These are phyloP conservation scores for Solanum habrochaites DNA, from an alignment of 257 asterid genomes.

Conservation along the genomic window DNA sequence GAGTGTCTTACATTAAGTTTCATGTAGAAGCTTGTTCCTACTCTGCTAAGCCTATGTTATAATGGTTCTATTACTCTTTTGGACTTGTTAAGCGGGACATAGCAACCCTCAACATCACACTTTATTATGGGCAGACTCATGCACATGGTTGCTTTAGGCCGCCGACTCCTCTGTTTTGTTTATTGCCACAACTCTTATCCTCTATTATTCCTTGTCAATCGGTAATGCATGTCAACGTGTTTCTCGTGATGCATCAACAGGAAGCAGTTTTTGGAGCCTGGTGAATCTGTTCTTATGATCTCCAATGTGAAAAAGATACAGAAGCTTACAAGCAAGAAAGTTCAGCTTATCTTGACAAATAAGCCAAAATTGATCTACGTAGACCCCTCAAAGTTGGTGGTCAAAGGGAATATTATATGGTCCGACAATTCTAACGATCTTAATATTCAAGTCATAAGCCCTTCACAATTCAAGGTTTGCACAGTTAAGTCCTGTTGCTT, in stretches of 20 bases:
- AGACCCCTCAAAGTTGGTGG: constrained; percentile 76
- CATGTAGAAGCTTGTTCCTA: background rate
- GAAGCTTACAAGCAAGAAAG: constrained; percentile 89
- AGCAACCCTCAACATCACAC: background rate
- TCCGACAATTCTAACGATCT: constrained; percentile 84
- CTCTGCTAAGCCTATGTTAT: background rate
- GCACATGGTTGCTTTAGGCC: background rate
- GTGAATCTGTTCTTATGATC: constrained; percentile 96
- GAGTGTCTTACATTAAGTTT: background rate
- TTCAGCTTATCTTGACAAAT: constrained; percentile 91
- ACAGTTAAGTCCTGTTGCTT: constrained; percentile 44
- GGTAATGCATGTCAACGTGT: background rate
- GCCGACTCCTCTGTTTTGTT: background rate
- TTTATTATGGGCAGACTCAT: background rate
- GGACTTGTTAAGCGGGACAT: background rate
- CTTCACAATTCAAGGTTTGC: constrained; percentile 78
- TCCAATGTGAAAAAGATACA: constrained; percentile 86
- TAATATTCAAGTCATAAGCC: constrained; percentile 72
- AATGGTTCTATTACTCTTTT: background rate
- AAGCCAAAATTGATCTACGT: constrained; percentile 84
- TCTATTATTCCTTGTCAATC: background rate
- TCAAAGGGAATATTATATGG: constrained; percentile 81
- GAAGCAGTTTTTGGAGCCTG: constrained; percentile 95
- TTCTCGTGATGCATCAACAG: constrained; percentile 21
- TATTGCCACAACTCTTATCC: background rate